Base-by-base conservation (phyloP, 768 basidiomycete species). In the Suillus decipiens region DNA sequence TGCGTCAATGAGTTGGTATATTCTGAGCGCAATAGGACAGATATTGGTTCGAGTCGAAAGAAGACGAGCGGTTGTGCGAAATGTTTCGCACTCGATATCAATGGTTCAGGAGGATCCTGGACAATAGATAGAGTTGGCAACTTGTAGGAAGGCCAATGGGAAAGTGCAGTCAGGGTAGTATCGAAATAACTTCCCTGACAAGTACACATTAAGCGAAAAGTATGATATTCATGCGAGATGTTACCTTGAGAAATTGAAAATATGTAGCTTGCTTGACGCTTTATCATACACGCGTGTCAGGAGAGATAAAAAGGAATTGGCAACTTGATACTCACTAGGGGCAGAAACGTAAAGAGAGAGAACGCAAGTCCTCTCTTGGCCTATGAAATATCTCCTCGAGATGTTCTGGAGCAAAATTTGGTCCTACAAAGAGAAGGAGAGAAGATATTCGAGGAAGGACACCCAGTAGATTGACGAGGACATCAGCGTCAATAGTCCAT, bases 21-120 rank as follows among this genome's bases (percentile, higher is more conserved):
- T 0, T 78, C 75, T 0, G 86, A 84, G 37, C 72, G 67, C 1
- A 79, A 73, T 56, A 92, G 73, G 2, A 71, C 71, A 0, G 81
- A 76, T 58, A 96, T 74, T 43, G 80, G 73, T 42, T 88, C 84
- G 61, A 96, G 78, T 47, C 82, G 83, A 73, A 91, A 91, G 76
- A 95, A 93, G 3, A 94, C 92, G 66, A 97, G 82, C 1, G 95
- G 95, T 69, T 96, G 95, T 1, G 95, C 95, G 64, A 90, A 90
- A 41, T 76, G 68, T 17, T 67, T 64, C 37, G 47, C 72, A 6
- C 68, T 72, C 15, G 78, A 77, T 39, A 79, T 70, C 34, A 77
- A 73, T 1, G 78, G 70, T 43, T 82, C 79, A 4, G 86, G 74
- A 2, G 86, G 82, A 64, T 91, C 90, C 75, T 92, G 89, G 12